Percentiles rank a stretch among this genome's conserved stretches.
Conservation (phyloP, 129 eudicot species). For the Silybum marianum region DNA sequence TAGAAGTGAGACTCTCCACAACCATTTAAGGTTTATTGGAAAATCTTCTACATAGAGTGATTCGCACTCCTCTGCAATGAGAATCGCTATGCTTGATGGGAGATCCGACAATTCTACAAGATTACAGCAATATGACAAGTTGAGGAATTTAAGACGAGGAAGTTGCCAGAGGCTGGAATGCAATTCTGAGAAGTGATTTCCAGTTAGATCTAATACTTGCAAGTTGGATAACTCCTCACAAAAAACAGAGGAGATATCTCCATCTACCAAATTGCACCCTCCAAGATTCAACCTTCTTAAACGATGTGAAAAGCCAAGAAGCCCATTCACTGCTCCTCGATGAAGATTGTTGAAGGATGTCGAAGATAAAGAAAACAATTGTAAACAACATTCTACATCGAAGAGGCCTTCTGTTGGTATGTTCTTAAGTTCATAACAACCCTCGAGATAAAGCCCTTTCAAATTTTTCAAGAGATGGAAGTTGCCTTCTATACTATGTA, state of each 20-base stretch:
- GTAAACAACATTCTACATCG: background rate
- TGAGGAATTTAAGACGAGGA: background rate
- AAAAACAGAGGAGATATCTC: background rate
- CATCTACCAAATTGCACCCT: background rate
- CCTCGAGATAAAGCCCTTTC: background rate
- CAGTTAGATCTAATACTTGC: background rate
- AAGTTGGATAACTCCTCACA: background rate
- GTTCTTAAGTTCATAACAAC: background rate
- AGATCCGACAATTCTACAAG: background rate
- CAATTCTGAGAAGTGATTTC: background rate
- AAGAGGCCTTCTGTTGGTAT: background rate
- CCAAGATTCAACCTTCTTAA: background rate
- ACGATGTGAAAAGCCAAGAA: background rate
- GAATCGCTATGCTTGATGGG: background rate
- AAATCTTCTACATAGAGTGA: background rate
- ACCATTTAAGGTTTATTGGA: background rate
- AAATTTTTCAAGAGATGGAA: background rate
- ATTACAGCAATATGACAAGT: background rate
- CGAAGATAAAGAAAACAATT: background rate
- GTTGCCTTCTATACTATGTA: background rate
- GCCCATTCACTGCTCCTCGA: background rate
- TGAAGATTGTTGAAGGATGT: background rate
- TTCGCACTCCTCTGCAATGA: background rate
- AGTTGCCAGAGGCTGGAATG: background rate
- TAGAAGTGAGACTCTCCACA: background rate